These are phyloP conservation scores for Ocimum tenuiflorum DNA, from an alignment of 257 asterid species.

Conservation along the genomic window DNA sequence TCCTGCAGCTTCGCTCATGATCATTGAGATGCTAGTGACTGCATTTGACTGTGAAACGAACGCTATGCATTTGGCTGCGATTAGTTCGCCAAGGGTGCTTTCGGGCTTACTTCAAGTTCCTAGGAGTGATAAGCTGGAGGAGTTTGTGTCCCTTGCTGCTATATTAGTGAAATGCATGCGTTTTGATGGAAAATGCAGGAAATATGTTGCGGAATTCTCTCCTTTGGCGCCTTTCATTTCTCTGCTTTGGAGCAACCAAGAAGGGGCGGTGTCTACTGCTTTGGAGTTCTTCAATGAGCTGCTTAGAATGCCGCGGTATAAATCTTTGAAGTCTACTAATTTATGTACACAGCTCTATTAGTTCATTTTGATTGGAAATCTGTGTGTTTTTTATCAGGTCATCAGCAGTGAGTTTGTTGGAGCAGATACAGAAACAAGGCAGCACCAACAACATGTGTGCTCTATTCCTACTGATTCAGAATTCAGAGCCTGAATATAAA, in stretches of 20 bases:
- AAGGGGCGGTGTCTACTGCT: slow-evolving; percentile 46
- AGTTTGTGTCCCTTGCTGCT: slow-evolving; percentile 64
- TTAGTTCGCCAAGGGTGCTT: slow-evolving; percentile 72
- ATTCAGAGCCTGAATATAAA: slow-evolving; percentile 48
- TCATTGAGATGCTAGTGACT: slow-evolving; percentile 62
- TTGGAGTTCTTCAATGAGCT: slow-evolving; percentile 72
- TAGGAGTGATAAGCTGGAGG: slow-evolving; percentile 53
- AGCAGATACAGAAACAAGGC: slow-evolving; percentile 62
- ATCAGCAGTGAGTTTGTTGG: slow-evolving; percentile 47
- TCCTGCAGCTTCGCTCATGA: slow-evolving; percentile 76
- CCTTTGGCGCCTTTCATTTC: slow-evolving; percentile 43
- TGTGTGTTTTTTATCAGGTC: slow-evolving; percentile 44
- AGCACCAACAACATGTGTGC: slow-evolving; percentile 47
- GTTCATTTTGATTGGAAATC: slow-evolving; percentile 2
- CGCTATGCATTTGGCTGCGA: slow-evolving; percentile 49
- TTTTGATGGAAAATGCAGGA: slow-evolving; percentile 64
- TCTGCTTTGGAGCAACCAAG: slow-evolving; percentile 68
- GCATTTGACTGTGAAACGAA: slow-evolving; percentile 70
- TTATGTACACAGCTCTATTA: not conserved
- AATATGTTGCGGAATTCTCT: slow-evolving; percentile 40
- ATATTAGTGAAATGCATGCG: slow-evolving; percentile 70
- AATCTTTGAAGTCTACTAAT: no score
- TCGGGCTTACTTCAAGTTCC: slow-evolving; percentile 64
- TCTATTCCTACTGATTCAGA: slow-evolving; percentile 48
- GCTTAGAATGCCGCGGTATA: slow-evolving; percentile 65